Evolutionary conservation across 2,329 filamentous ascomycete species (phyloP).

Genomic region (Harringtonia aguacate): DNA sequence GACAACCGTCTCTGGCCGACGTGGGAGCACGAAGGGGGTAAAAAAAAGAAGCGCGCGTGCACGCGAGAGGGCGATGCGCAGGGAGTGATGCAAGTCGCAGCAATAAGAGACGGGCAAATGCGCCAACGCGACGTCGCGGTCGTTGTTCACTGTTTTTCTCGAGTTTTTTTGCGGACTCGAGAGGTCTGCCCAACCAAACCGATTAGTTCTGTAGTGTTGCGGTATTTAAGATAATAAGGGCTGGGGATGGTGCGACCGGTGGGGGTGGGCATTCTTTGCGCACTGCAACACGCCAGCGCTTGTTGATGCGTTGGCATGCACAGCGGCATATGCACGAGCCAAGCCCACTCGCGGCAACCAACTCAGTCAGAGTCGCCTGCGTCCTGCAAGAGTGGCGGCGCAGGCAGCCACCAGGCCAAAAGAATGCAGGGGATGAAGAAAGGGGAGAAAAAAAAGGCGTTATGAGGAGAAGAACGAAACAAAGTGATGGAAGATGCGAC

Average conservation of each 20-base stretch:
- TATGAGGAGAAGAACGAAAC: no score
- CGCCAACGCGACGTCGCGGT: conserved; percentile 1
- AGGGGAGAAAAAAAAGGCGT: not conserved
- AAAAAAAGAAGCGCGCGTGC: not conserved
- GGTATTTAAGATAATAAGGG: conserved; percentile 26
- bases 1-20: no score
- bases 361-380: conserved; percentile 26
- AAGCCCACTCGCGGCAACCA: conserved; percentile 33
- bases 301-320: conserved; percentile 48
- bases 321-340: conserved; percentile 46
- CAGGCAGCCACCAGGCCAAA: not conserved
- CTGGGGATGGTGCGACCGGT: conserved; percentile 13
- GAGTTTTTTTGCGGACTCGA: not conserved
- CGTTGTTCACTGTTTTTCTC: conserved; percentile 17
- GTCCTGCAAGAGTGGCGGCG: not conserved
- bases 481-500: not conserved
- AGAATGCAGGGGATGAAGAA: not conserved
- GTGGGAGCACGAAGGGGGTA: not conserved
- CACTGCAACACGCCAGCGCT: conserved; percentile 19
- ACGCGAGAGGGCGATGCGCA: conserved; percentile 12
- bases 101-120: conserved; percentile 10
- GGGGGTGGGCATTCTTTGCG: conserved; percentile 20
- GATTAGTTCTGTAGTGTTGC: conserved; percentile 16
- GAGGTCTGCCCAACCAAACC: conserved; percentile 27
- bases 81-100: conserved; percentile 1